These are phyloP conservation scores for Mucor saturninus DNA, from an alignment of 371 early-diverging fungal species.

Conservation along the genomic window DNA sequence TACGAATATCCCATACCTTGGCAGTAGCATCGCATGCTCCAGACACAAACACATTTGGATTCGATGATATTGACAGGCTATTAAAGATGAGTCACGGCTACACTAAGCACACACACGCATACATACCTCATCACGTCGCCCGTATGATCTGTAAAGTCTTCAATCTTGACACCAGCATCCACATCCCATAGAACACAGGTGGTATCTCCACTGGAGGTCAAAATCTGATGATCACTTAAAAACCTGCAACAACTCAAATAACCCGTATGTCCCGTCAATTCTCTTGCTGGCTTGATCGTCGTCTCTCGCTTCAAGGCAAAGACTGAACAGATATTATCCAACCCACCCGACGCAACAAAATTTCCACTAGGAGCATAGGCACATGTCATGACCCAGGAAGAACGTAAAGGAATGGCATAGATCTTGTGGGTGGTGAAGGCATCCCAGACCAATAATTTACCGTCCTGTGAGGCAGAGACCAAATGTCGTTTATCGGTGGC, in stretches of 20 bases:
- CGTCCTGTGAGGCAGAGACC: conserved; percentile 97
- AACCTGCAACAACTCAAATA: conserved; percentile 97
- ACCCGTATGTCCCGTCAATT: conserved; percentile 95
- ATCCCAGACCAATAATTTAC: conserved; percentile 98
- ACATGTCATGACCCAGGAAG: conserved; percentile 99
- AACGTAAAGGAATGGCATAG: conserved; percentile 96
- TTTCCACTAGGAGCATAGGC: conserved; percentile 97
- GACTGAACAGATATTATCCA: conserved; percentile 96
- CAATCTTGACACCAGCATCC: conserved; percentile 91
- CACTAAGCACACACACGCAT: not conserved
- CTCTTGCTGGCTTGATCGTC: conserved; percentile 91
- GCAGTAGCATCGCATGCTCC: conserved; percentile 98
- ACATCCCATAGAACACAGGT: conserved; percentile 98
- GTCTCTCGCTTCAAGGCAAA: conserved; percentile 83
- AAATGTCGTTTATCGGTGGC: conserved; percentile 90
- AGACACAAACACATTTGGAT: conserved; percentile 94
- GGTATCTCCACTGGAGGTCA: conserved; percentile 96
- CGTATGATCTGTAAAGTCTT: conserved; percentile 94
- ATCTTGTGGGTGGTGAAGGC: conserved; percentile 96
- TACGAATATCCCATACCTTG: conserved; percentile 98
- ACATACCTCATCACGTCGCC: conserved; percentile 92
- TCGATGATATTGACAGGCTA: conserved; percentile 58
- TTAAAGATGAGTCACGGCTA: not conserved
- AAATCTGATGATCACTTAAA: conserved; percentile 90
- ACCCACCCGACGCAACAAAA: conserved; percentile 97